Base-by-base conservation (phyloP, 306 rosid species). In the Pueraria montana region DNA sequence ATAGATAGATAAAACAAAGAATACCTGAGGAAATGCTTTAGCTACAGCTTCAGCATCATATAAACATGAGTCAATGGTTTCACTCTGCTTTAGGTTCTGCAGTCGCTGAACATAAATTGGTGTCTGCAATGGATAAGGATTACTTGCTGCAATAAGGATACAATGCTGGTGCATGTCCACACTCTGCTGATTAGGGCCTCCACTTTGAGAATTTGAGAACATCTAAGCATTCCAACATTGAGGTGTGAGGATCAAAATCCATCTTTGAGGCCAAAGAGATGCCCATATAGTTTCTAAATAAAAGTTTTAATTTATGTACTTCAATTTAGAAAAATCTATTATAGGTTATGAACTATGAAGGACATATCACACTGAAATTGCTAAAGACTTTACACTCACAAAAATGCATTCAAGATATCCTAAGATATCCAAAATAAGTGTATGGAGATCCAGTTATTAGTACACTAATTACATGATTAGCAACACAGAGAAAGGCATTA, bases 41-140 rank as follows among this genome's bases (percentile, higher is more conserved):
- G 98, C 97, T 79, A 96, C 93, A 84, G 94, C 90, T 81, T 94
- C 98, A n/a, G 97, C 98, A 70, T 91, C 98, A 88, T 91, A 89
- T 65, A 91, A 80, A 81, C 86, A 88, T 21, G 88, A 75, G 17
- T 94, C 98, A 77, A 87, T 83, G 78, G 84, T 84, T 84, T 96
- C 97, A 84, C 82, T 88, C 81, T 93, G 91, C 80, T 96, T 98
- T 82, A 90, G 72, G 74, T 79, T 91, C 87, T 87, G 96, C n/a
- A 86, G 55, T 84, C 89, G 87, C 8, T 98, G 97, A 61, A 94
- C 81, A 85, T 85, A 94, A 76, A 94, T 96, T 3, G 99, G 98
- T 66, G 99, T 96, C 79, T 90, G 94, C 83, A 96, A 82, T 5
- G 98, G 94, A 82, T 96, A 80, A 77, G 99, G 99, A 62, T 94